Evolutionary conservation across 352 stramenopile genomes (phyloP), one percentile per base, ranked within the genome.

Genomic region (Aphanomyces invadans): DNA sequence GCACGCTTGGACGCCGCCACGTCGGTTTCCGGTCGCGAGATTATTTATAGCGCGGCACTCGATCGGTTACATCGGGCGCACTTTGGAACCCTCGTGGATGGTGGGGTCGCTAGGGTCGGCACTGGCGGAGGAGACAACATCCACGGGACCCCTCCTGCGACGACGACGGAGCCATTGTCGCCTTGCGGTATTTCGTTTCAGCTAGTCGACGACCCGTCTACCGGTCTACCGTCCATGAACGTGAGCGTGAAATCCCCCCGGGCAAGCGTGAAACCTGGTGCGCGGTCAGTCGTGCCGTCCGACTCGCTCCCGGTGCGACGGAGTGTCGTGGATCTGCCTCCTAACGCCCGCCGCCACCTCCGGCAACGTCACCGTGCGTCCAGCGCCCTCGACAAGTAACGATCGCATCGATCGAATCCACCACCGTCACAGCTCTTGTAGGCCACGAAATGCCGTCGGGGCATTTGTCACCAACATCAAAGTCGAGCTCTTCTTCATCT

Each of bases 401-500:
- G 9, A n/a, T 63, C 31, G 25, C 31, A 11, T n/a, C n/a, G n/a
- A n/a, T n/a, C n/a, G n/a, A n/a, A n/a, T n/a, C n/a, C n/a, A n/a
- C n/a, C n/a, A n/a, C n/a, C n/a, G n/a, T n/a, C n/a, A n/a, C n/a
- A n/a, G n/a, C n/a, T n/a, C 5, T 44, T n/a, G 10, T 60, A 67
- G 45, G 33, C 49, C 15, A 3, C 81, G 83, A 0, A 57, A 88
- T 17, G 38, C 65, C 7, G 75, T 95, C 4, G 84, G 84, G 62
- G 79, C 89, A 60, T 92, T 92, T 66, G 90, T 95, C 81, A 80
- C 79, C 29, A 74, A 87, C 64, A 73, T 95, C 3, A 86, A 86
- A 68, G 86, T 95, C 26, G 83, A 95, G 70, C 66, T 93, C 26
- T 95, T 95, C 63, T 95, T 95, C 70, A 83, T 91, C 38, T 89